Conservation (phyloP, 768 basidiomycete genomes). For the Atractiella rhizophila region DNA sequence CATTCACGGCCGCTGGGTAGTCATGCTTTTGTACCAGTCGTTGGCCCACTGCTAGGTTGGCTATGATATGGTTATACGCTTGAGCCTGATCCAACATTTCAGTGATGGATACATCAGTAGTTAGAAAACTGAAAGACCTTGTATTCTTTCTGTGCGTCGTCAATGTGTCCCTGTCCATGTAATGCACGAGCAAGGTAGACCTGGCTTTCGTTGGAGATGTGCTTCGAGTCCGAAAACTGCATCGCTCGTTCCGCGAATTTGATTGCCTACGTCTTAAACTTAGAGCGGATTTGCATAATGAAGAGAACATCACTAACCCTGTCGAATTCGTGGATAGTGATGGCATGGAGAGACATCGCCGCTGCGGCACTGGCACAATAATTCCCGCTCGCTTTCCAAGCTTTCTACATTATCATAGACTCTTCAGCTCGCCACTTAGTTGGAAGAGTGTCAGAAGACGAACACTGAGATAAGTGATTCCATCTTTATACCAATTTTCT, state of each 20-base stretch:
- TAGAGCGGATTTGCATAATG: not conserved
- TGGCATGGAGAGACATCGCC: constrained; percentile 51
- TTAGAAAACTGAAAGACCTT: no score
- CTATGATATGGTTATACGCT: constrained; percentile 42
- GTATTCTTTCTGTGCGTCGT: constrained; percentile 28
- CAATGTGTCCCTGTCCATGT: constrained; percentile 40
- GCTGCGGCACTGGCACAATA: constrained; percentile 59
- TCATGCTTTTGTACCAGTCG: constrained; percentile 66
- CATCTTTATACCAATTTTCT: no score
- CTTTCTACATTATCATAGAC: constrained; percentile 30
- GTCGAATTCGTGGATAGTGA: constrained; percentile 35
- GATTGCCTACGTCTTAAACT: constrained; percentile 32
- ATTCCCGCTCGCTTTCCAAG: constrained; percentile 37
- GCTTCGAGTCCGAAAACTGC: constrained; percentile 71
- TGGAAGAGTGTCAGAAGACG: not conserved
- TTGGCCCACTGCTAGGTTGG: constrained; percentile 62
- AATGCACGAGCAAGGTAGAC: constrained; percentile 54
- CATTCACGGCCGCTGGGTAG: constrained; percentile 58
- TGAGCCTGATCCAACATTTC: constrained; percentile 27
- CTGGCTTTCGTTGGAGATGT: constrained; percentile 64
- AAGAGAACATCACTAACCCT: constrained; percentile 26
- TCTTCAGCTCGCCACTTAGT: not conserved
- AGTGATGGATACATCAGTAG: no score
- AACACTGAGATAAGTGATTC: no score
- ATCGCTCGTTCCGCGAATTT: constrained; percentile 85